These are phyloP conservation scores for Apiotrichum veenhuisii DNA, from an alignment of 1,284 basidiomycete genomes.

Conservation along the genomic window DNA sequence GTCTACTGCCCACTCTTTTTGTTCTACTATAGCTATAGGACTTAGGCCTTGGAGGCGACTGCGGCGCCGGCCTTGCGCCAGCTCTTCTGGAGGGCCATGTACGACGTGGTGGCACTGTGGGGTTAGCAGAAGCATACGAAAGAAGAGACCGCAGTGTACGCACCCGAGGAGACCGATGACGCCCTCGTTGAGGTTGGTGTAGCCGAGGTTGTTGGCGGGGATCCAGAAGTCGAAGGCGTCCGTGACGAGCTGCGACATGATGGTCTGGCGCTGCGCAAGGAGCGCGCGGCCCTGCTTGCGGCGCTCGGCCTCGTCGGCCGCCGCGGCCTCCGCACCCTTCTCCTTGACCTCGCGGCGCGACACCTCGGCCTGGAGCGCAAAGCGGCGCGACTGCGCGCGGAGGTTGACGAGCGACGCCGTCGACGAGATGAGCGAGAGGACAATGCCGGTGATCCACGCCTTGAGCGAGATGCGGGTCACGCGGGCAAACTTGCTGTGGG, in stretches of 20 bases:
- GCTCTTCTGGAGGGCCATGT: slow-evolving; percentile 51
- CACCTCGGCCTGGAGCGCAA: slow-evolving; percentile 37
- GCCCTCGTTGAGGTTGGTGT: slow-evolving; percentile 81
- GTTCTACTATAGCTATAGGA: neutral
- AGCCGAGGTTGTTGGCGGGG: slow-evolving; percentile 77
- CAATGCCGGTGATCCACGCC: slow-evolving; percentile 87
- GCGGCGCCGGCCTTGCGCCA: slow-evolving; percentile 45
- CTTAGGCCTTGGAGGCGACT: slow-evolving; percentile 3
- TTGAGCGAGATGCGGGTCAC: slow-evolving; percentile 72
- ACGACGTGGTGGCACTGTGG: slow-evolving; percentile 51
- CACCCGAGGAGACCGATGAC: slow-evolving; percentile 69
- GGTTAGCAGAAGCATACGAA: too few species aligned
- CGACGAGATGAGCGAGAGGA: slow-evolving; percentile 66
- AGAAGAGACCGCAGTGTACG: too few species aligned
- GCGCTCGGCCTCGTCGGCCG: slow-evolving; percentile 36
- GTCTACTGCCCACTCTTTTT: neutral
- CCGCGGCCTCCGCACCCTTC: slow-evolving; percentile 31
- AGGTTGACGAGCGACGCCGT: slow-evolving; percentile 45
- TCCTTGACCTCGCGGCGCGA: slow-evolving; percentile 28
- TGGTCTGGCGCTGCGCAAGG: slow-evolving; percentile 44
- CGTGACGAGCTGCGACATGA: slow-evolving; percentile 46
- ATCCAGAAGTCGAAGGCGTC: slow-evolving; percentile 62
- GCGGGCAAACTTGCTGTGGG: slow-evolving; percentile 60
- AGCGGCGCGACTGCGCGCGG: slow-evolving; percentile 43
- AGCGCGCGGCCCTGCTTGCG: slow-evolving; percentile 45